Evolutionary conservation across 495 filamentous ascomycete genomes (phyloP).

Genomic region (Neurospora africana): DNA sequence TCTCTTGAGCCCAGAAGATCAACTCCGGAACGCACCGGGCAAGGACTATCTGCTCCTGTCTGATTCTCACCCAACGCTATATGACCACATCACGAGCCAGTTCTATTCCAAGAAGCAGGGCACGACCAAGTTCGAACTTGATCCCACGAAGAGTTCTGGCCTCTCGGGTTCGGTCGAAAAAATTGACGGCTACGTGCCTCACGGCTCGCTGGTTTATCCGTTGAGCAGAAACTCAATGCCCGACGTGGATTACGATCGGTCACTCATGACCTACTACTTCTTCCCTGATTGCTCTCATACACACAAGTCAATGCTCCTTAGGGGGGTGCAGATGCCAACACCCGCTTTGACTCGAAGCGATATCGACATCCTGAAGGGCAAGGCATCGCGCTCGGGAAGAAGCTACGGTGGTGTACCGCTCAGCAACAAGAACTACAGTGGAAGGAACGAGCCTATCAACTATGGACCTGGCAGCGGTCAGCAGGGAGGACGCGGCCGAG

Average conservation of each 20-base stretch:
- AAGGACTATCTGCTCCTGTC: constrained; percentile 76
- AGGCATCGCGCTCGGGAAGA: constrained; percentile 49
- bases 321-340: constrained; percentile 61
- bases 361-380: constrained; percentile 54
- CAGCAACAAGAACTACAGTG: constrained; percentile 19
- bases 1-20: constrained; percentile 66
- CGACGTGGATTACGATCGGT: constrained; percentile 69
- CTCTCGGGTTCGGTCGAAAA: constrained; percentile 73
- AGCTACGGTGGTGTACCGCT: constrained; percentile 34
- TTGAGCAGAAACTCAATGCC: constrained; percentile 58
- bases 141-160: constrained; percentile 63
- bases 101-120: constrained; percentile 89
- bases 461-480: constrained; percentile 25
- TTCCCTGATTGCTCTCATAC: constrained; percentile 58
- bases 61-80: constrained; percentile 61
- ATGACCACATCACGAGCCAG: constrained; percentile 64
- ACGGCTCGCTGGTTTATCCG: constrained; percentile 49
- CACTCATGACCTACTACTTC: constrained; percentile 77
- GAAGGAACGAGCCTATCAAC: constrained; percentile 28
- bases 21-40: constrained; percentile 66
- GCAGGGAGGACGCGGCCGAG: constrained; percentile 13
- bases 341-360: constrained; percentile 65
- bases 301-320: constrained; percentile 92
- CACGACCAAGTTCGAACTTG: constrained; percentile 51
- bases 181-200: constrained; percentile 68